Percentiles rank a stretch among this genome's conserved stretches.
Evolutionary conservation across 441 rosid genomes (phyloP).

Genomic region (Populus tomentosa): DNA sequence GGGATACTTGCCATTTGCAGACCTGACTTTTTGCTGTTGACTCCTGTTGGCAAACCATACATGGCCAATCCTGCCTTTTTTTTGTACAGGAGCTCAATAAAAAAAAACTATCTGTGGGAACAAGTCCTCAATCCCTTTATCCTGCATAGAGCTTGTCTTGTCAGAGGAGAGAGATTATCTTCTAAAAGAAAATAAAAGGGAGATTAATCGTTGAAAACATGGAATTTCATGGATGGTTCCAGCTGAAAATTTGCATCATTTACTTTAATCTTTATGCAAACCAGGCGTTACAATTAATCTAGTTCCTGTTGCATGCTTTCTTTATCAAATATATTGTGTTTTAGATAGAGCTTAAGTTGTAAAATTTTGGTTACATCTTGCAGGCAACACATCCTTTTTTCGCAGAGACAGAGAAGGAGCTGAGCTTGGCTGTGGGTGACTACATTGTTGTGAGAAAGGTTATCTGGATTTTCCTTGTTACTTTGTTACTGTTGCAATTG

Average conservation of each 20-base stretch:
- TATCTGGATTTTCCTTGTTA: background rate
- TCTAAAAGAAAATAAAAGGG: background rate
- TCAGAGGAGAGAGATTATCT: background rate
- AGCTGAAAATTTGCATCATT: background rate
- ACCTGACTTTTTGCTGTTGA: background rate
- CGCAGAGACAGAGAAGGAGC: conserved; percentile 73
- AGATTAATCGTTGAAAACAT: background rate
- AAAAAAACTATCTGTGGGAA: background rate
- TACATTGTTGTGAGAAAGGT: conserved; percentile 87
- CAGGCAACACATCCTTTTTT: conserved; percentile 63
- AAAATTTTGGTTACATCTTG: background rate
- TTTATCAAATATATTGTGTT: background rate
- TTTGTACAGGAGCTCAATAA: background rate
- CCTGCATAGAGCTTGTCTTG: background rate
- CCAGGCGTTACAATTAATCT: background rate
- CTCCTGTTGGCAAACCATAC: background rate
- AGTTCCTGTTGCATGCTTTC: background rate
- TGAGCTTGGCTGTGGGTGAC: conserved; percentile 75
- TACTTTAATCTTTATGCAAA: background rate
- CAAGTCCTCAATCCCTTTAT: background rate
- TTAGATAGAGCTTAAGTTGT: background rate
- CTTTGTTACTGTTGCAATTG: background rate
- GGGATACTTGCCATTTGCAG: background rate
- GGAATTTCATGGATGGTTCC: background rate
- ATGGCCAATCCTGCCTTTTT: background rate